A percentile compares a stretch with the other conserved stretches of the same genome.
phyloP scores from a whole-genome alignment of 352 stramenopile species.

The Pythium guiyangense region DNA sequence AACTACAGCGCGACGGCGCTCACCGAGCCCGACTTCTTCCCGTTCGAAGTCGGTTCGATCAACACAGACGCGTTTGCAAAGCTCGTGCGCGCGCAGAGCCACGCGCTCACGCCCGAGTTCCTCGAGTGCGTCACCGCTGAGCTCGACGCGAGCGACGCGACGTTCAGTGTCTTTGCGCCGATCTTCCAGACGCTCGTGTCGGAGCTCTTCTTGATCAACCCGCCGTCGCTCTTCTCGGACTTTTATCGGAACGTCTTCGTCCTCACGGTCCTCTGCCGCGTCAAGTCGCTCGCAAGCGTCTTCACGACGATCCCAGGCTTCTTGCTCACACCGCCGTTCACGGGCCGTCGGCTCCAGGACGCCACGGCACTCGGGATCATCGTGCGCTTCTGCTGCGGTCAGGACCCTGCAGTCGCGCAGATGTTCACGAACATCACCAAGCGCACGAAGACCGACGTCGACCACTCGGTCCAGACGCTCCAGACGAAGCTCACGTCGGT shows the following conservation, averaged over 20 bases:
- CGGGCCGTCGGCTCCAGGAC: conserved; percentile 68
- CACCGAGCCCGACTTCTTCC: conserved; percentile 84
- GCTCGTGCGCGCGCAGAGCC: conserved; percentile 48
- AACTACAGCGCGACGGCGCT: conserved; percentile 84
- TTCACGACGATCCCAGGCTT: conserved; percentile 74
- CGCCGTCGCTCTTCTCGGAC: conserved; percentile 66
- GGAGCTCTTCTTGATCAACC: conserved; percentile 74
- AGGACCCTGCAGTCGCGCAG: conserved; percentile 69
- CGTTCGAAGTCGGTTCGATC: conserved; percentile 56
- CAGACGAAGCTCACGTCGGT: conserved; percentile 66
- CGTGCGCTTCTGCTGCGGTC: conserved; percentile 65
- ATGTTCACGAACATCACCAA: conserved; percentile 86
- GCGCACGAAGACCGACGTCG: conserved; percentile 71
- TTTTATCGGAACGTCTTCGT: conserved; percentile 77
- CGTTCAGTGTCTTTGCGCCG: conserved; percentile 54
- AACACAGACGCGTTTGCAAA: conserved; percentile 71
- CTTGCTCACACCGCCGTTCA: conserved; percentile 53
- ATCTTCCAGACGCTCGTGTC: conserved; percentile 81
- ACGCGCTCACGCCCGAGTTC: conserved; percentile 52
- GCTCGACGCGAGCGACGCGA: conserved; percentile 45
- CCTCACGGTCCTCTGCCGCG: conserved; percentile 57
- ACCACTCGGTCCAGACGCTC: conserved; percentile 62
- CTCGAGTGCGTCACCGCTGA: conserved; percentile 45
- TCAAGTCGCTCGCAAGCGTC: conserved; percentile 55
- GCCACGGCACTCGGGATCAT: conserved; percentile 70